Evolutionary conservation across 2,329 filamentous ascomycete genomes (phyloP).

Genomic region (Stemphylium vesicarium): DNA sequence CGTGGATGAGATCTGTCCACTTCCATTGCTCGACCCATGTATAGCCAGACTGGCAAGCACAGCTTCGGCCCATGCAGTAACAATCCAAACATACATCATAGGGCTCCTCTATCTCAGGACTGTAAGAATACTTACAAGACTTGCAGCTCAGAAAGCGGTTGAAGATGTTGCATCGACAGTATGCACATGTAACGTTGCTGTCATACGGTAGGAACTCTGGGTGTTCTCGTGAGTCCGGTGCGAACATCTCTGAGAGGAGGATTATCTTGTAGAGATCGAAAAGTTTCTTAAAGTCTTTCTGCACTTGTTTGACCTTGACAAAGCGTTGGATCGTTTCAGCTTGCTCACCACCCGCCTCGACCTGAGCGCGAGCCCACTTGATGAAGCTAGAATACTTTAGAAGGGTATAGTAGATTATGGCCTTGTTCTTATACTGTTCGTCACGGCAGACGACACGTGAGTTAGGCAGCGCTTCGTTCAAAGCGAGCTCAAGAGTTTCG

Average conservation of each 20-base stretch:
- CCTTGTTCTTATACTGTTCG: slow-evolving; percentile 98
- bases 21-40: slow-evolving; percentile 93
- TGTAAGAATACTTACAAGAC: slow-evolving; percentile 72
- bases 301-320: slow-evolving; percentile 70
- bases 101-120: slow-evolving; percentile 76
- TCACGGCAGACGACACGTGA: slow-evolving; percentile 92
- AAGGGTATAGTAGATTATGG: slow-evolving; percentile 88
- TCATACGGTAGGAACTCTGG: slow-evolving; percentile 83
- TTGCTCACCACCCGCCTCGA: slow-evolving; percentile 52
- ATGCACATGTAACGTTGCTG: slow-evolving; percentile 92
- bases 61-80: slow-evolving; percentile 96
- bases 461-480: slow-evolving; percentile 86
- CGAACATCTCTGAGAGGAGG: slow-evolving; percentile 85
- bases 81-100: slow-evolving; percentile 99
- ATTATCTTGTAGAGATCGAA: slow-evolving; percentile 80
- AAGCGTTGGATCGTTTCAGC: slow-evolving; percentile 47
- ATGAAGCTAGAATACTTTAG: slow-evolving; percentile 73
- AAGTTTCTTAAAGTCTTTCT: slow-evolving; percentile 80
- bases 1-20: slow-evolving; percentile 77
- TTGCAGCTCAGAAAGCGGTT: slow-evolving; percentile 95
- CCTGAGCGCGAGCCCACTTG: slow-evolving; percentile 64
- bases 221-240: slow-evolving; percentile 68
- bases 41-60: slow-evolving; percentile 82
- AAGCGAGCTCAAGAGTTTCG: slow-evolving; percentile 84
- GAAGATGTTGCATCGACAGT: slow-evolving; percentile 95